These are phyloP conservation scores for Pseudogymnoascus sp. DNA, from an alignment of 2,329 filamentous ascomycete species.

Conservation along the genomic window DNA sequence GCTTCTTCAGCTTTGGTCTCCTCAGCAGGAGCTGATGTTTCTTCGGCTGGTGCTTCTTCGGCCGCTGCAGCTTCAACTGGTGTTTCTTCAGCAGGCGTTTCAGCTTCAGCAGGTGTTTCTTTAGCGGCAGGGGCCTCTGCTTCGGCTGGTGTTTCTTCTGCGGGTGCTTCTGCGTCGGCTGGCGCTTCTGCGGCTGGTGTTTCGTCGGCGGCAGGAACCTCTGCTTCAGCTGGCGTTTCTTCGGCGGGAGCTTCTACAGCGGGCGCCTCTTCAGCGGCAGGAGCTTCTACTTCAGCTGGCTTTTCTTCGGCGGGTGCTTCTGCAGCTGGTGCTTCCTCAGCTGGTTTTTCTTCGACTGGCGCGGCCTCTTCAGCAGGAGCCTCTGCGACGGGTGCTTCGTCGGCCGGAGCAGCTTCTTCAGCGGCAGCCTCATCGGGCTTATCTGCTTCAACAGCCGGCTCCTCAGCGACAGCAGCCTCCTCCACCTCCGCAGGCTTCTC, in stretches of 20 bases:
- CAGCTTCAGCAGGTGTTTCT: conserved; percentile 9
- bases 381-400: conserved; percentile 8
- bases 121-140: conserved; percentile 9
- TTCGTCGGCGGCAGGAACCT: conserved; percentile 9
- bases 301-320: conserved; percentile 10
- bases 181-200: conserved; percentile 9
- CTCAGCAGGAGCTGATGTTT: not conserved
- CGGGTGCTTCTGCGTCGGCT: too few relatives aligned
- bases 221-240: conserved; percentile 10
- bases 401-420: conserved; percentile 7
- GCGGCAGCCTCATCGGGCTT: conserved; percentile 12
- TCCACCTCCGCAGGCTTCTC: conserved; percentile 15
- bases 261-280: not conserved
- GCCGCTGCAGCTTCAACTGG: not conserved
- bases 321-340: conserved; percentile 11
- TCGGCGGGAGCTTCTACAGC: conserved; percentile 11
- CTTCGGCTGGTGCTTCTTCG: not conserved
- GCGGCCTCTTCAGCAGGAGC: conserved; percentile 11
- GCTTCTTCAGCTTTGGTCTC: not conserved
- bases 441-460: conserved; percentile 12
- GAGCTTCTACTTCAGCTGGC: conserved; percentile 3
- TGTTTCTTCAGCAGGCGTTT: conserved; percentile 9
- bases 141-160: conserved; percentile 10
- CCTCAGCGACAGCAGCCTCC: conserved; percentile 15
- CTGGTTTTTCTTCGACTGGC: not conserved